Conservation (phyloP, 1,284 basidiomycete species). For the Ustilago nuda region DNA sequence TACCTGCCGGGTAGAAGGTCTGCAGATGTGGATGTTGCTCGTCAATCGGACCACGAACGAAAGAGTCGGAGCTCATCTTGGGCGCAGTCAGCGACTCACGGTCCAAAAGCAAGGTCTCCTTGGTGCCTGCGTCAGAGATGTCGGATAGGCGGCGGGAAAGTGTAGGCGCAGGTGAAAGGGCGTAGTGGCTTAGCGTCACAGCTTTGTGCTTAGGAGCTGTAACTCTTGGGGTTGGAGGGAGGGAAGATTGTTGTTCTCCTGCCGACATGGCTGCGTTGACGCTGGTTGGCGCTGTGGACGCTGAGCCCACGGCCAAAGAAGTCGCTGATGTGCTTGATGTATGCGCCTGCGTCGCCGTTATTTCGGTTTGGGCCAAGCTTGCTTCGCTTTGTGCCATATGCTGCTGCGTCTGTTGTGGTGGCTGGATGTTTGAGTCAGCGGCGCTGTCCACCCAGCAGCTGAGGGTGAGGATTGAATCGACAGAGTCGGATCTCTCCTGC, state of each 20-base stretch:
- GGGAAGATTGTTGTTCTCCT: neutral
- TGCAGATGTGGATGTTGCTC: slow-evolving; percentile 25
- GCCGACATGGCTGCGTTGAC: slow-evolving; percentile 3
- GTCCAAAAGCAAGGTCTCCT: slow-evolving; percentile 34
- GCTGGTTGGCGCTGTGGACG: slow-evolving; percentile 16
- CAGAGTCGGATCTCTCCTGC: slow-evolving; percentile 12
- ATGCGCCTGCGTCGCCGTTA: neutral
- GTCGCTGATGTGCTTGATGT: slow-evolving; percentile 6
- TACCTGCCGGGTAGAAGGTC: slow-evolving; percentile 18
- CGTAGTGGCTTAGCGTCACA: neutral
- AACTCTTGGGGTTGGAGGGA: neutral
- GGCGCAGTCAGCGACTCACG: slow-evolving; percentile 17
- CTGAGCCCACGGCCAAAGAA: neutral
- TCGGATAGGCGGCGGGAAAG: slow-evolving; percentile 16
- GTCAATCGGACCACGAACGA: slow-evolving; percentile 11
- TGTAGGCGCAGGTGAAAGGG: slow-evolving; percentile 10
- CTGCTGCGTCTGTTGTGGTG: neutral
- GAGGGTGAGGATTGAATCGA: neutral
- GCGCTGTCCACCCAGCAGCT: neutral
- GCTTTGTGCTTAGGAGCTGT: neutral
- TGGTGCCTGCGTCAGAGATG: slow-evolving; percentile 25
- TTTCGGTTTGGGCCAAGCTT: slow-evolving; percentile 5
- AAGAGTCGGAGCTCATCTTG: slow-evolving; percentile 16
- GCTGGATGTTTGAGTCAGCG: neutral
- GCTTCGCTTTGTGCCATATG: neutral